phyloP scores from a whole-genome alignment of 2,329 filamentous ascomycete genomes.

The Claviceps pazoutovae region DNA sequence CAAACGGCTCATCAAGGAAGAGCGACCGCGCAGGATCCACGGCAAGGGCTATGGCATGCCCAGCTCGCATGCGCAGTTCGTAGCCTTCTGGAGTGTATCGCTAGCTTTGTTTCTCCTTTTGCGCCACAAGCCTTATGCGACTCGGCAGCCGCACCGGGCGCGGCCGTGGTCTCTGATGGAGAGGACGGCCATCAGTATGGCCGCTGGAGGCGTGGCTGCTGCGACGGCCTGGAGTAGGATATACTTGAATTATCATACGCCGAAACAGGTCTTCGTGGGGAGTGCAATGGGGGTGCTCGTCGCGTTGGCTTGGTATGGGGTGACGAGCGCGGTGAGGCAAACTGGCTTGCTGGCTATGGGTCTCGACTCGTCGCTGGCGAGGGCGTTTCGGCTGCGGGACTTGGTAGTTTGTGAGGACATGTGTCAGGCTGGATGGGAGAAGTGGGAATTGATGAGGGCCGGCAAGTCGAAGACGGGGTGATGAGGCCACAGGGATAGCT shows the following conservation, averaged over 20 bases:
- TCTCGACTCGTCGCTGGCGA: conserved; percentile 50
- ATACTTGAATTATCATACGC: conserved; percentile 88
- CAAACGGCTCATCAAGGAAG: conserved; percentile 85
- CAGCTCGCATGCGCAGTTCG: conserved; percentile 84
- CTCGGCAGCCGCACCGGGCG: background rate
- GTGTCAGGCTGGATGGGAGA: conserved; percentile 84
- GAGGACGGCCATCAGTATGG: conserved; percentile 38
- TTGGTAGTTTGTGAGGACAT: conserved; percentile 78
- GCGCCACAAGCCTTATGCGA: conserved; percentile 49
- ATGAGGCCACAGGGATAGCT: background rate
- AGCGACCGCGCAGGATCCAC: conserved; percentile 68
- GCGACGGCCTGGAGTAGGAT: conserved; percentile 70
- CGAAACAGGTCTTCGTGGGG: conserved; percentile 74
- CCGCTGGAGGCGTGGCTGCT: conserved; percentile 46
- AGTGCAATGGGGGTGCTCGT: conserved; percentile 54
- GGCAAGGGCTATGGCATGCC: conserved; percentile 98
- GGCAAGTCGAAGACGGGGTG: conserved; percentile 12
- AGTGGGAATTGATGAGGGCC: conserved; percentile 53
- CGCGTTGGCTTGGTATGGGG: conserved; percentile 64
- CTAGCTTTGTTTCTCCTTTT: conserved; percentile 73
- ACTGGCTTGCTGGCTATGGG: conserved; percentile 59
- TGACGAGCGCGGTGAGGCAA: conserved; percentile 52
- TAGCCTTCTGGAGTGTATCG: conserved; percentile 78
- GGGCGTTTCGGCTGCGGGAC: conserved; percentile 63
- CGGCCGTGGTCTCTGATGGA: conserved; percentile 46